A percentile compares a stretch with the other conserved stretches of the same genome.
Evolutionary conservation across 306 rosid genomes (phyloP).

Genomic region (Malus sylvestris): DNA sequence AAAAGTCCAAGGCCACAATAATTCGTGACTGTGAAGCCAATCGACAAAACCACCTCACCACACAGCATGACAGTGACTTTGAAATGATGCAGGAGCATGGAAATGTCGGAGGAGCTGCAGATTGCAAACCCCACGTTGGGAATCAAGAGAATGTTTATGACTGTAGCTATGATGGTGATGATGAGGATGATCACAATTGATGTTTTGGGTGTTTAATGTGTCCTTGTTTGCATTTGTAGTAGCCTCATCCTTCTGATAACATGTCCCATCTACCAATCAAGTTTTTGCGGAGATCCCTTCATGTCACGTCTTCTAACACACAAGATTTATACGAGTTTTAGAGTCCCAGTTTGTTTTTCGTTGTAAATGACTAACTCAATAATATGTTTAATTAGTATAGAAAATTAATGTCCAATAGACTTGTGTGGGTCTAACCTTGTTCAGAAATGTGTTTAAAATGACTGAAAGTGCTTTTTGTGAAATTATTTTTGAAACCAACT

Average conservation of each 20-base stretch:
- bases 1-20: slow-evolving; percentile 4
- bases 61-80: not conserved
- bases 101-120: not conserved
- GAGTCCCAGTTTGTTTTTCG: not conserved
- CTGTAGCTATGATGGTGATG: not conserved
- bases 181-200: slow-evolving; percentile 1
- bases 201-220: not conserved
- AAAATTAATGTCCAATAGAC: not conserved
- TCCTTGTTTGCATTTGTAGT: not conserved
- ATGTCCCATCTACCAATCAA: not conserved
- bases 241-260: not conserved
- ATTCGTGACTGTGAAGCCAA: not conserved
- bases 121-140: not conserved
- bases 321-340: not conserved
- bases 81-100: not conserved
- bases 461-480: no score
- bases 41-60: not conserved
- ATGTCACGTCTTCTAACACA: not conserved
- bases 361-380: not conserved
- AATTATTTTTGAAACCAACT: no score
- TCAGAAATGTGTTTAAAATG: no score
- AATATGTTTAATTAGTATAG: not conserved
- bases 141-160: slow-evolving; percentile 8
- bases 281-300: not conserved
- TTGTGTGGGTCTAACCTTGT: not conserved